These are phyloP conservation scores for Tetracladium maxilliforme DNA, from an alignment of 2,329 filamentous ascomycete genomes.

Conservation along the genomic window DNA sequence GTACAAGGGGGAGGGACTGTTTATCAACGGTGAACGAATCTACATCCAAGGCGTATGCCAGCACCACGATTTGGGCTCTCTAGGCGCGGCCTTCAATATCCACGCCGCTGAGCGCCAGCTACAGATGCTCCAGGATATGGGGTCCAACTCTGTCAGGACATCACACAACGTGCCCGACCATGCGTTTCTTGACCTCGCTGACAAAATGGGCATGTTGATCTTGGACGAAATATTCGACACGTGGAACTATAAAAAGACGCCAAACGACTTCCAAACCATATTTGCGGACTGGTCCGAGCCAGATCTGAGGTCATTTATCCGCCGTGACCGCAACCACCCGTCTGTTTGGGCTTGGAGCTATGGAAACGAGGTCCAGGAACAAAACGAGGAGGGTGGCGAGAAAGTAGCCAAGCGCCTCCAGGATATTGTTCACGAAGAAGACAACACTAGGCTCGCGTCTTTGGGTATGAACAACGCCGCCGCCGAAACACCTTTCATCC, in stretches of 20 bases:
- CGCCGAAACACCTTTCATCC: slow-evolving; percentile 21
- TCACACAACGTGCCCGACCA: slow-evolving; percentile 37
- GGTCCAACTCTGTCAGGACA: slow-evolving; percentile 31
- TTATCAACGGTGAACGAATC: slow-evolving; percentile 28
- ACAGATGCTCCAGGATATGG: slow-evolving; percentile 31
- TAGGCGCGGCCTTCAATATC: slow-evolving; percentile 33
- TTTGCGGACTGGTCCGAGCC: slow-evolving; percentile 37
- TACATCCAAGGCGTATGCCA: slow-evolving; percentile 30
- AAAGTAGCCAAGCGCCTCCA: slow-evolving; percentile 18
- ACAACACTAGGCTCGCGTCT: slow-evolving; percentile 27
- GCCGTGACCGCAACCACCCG: slow-evolving; percentile 38
- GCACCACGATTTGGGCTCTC: slow-evolving; percentile 33
- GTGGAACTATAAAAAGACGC: slow-evolving; percentile 27
- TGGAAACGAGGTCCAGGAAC: slow-evolving; percentile 38
- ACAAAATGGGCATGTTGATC: slow-evolving; percentile 32
- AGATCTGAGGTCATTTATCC: slow-evolving; percentile 33
- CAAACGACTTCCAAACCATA: slow-evolving; percentile 33
- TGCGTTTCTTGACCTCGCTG: slow-evolving; percentile 32
- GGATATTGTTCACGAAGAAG: slow-evolving; percentile 27
- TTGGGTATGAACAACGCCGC: slow-evolving; percentile 29
- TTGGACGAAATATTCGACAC: slow-evolving; percentile 38
- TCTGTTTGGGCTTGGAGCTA: slow-evolving; percentile 35
- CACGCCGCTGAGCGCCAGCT: slow-evolving; percentile 32
- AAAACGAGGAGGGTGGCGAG: slow-evolving; percentile 18
- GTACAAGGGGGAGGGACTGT: slow-evolving; percentile 24